phyloP scores from a whole-genome alignment of 345 rosid genomes.

The Linum usitatissimum region DNA sequence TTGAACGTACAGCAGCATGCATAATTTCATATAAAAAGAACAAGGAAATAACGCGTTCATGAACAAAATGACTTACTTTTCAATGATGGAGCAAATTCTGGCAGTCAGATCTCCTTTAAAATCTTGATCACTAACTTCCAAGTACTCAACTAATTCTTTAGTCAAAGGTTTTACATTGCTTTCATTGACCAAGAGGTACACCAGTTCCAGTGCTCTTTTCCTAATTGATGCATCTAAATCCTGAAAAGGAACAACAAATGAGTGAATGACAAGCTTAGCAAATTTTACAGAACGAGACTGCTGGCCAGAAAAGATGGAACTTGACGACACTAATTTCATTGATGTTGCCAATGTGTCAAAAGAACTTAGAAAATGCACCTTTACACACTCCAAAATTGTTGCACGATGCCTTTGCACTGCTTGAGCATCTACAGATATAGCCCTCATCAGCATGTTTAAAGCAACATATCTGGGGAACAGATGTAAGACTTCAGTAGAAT shows the following conservation, averaged over 20 bases:
- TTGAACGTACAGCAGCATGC: no score
- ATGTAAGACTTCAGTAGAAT: constrained; percentile 6
- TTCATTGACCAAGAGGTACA: constrained; percentile 75
- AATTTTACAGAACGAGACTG: background rate
- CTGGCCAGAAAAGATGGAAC: background rate
- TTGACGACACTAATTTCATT: background rate
- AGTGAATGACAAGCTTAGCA: constrained; percentile 12
- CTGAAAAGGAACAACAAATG: constrained; percentile 38
- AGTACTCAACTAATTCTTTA: constrained; percentile 85
- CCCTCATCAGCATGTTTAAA: constrained; percentile 93
- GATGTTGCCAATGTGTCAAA: background rate
- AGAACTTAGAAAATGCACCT: constrained; percentile 32
- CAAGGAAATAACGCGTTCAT: background rate
- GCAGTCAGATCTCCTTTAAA: constrained; percentile 98
- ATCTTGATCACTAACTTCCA: constrained; percentile 93
- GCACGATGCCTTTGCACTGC: constrained; percentile 96
- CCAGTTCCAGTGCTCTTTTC: constrained; percentile 93
- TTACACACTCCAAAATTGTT: constrained; percentile 95
- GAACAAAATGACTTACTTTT: constrained; percentile 49
- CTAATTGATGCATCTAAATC: constrained; percentile 97
- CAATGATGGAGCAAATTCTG: constrained; percentile 90
- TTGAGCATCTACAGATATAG: constrained; percentile 76
- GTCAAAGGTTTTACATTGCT: constrained; percentile 82
- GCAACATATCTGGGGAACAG: constrained; percentile 73
- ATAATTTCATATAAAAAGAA: no score